phyloP scores from a whole-genome alignment of 805 yeast genomes.

The Kodamaea laetipori region DNA sequence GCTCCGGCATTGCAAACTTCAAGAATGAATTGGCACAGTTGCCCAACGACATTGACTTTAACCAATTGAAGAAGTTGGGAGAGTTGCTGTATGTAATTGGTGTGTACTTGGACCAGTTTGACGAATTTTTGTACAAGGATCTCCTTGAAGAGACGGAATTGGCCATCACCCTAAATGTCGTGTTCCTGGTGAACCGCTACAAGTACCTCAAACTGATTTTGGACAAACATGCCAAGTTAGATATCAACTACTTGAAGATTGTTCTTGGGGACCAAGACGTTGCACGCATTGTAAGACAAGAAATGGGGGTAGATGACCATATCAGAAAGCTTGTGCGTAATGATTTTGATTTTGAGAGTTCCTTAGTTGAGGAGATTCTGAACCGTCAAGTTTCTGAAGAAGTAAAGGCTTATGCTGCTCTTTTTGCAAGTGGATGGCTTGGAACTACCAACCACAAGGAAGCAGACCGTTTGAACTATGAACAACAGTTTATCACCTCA shows the following conservation, averaged over 20 bases:
- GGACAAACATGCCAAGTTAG: conserved; percentile 15
- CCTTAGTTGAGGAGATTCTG: conserved; percentile 1
- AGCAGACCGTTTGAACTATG: conserved; percentile 1
- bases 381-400: conserved; percentile 2
- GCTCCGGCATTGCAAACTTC: conserved; percentile 22
- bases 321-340: conserved; percentile 8
- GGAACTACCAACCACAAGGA: background rate
- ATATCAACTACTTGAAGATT: conserved; percentile 13
- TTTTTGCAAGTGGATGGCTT: conserved; percentile 13
- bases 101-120: conserved; percentile 20
- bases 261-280: conserved; percentile 16
- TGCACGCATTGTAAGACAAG: conserved; percentile 6
- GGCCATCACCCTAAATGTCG: conserved; percentile 10
- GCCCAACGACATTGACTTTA: conserved; percentile 25
- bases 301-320: conserved; percentile 7
- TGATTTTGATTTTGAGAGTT: conserved; percentile 1
- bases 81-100: conserved; percentile 18
- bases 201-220: conserved; percentile 24
- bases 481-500: conserved; percentile 6
- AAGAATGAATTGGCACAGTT: conserved; percentile 24
- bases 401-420: conserved; percentile 6
- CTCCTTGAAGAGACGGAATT: background rate
- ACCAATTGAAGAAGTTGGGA: conserved; percentile 14
- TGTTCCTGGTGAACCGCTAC: conserved; percentile 28
- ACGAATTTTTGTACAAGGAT: conserved; percentile 16